Percentiles rank a stretch among this genome's conserved stretches.
Evolutionary conservation across 2,329 filamentous ascomycete species (phyloP).

Genomic region (Fusarium liriodendri): DNA sequence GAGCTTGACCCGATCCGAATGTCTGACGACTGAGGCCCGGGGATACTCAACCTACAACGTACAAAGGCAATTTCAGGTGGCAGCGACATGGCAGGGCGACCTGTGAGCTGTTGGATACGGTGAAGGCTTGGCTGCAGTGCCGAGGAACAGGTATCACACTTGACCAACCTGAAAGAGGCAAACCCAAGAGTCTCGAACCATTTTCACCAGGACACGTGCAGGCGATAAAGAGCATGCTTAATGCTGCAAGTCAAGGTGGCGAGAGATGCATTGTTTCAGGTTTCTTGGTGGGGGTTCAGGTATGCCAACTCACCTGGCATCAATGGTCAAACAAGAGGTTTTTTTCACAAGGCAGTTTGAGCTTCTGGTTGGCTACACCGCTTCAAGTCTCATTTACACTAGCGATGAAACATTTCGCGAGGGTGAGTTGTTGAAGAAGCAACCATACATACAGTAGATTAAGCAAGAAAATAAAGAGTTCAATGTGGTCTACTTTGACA

Average conservation of each 20-base stretch:
- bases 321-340: not conserved
- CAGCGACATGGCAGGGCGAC: not conserved
- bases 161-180: not conserved
- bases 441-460: not conserved
- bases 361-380: not conserved
- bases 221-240: not conserved
- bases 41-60: not conserved
- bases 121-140: conserved; percentile 11
- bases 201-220: not conserved
- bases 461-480: not conserved
- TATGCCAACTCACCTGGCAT: not conserved
- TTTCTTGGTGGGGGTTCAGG: not conserved
- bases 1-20: conserved; percentile 33
- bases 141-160: not conserved
- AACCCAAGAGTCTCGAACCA: not conserved
- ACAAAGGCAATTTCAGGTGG: not conserved
- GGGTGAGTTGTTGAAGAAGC: not conserved
- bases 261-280: not conserved
- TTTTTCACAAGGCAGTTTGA: not conserved
- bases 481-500: not conserved
- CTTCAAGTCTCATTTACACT: not conserved
- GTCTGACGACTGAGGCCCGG: conserved; percentile 29
- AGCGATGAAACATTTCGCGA: not conserved
- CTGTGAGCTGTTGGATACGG: conserved; percentile 8
- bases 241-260: not conserved